These are phyloP conservation scores for Heterococcus sp. DNA, from an alignment of 108 stramenopile species.

Conservation along the genomic window DNA sequence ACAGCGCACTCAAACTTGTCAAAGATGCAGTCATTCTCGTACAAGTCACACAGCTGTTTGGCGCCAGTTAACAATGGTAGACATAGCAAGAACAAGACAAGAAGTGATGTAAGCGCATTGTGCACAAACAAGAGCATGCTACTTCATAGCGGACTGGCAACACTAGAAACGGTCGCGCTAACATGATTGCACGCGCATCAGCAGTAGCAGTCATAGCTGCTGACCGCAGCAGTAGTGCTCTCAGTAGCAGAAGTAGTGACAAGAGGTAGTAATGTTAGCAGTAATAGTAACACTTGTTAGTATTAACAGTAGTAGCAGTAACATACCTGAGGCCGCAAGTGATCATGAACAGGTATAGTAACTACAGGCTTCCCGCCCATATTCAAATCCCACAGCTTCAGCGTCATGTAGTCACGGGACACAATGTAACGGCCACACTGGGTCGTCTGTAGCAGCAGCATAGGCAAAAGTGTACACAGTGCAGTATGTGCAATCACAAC, in stretches of 20 bases:
- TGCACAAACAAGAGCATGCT: too few relatives aligned
- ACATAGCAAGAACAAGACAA: too few relatives aligned
- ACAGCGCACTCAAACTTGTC: constrained; percentile 61
- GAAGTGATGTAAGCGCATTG: too few relatives aligned
- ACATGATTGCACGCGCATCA: too few relatives aligned
- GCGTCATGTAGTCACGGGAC: constrained; percentile 58
- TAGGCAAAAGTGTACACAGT: too few relatives aligned
- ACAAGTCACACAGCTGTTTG: constrained; percentile 45
- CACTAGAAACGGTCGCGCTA: too few relatives aligned
- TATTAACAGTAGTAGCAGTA: background rate
- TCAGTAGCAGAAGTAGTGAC: background rate
- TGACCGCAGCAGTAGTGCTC: too few relatives aligned
- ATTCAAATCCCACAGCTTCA: constrained; percentile 57
- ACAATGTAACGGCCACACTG: constrained; percentile 43
- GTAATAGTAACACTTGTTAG: background rate
- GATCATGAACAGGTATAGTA: constrained; percentile 49
- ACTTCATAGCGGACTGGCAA: too few relatives aligned
- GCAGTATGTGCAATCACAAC: too few relatives aligned
- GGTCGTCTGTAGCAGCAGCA: constrained; percentile 10
- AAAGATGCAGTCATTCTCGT: constrained; percentile 61
- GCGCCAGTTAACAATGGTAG: too few relatives aligned
- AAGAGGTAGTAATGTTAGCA: background rate
- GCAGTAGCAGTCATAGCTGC: too few relatives aligned
- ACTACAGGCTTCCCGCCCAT: constrained; percentile 42
- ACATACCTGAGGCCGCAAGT: constrained; percentile 10